phyloP scores from a whole-genome alignment of 2,329 filamentous ascomycete species.

The Cordyceps cicadae region DNA sequence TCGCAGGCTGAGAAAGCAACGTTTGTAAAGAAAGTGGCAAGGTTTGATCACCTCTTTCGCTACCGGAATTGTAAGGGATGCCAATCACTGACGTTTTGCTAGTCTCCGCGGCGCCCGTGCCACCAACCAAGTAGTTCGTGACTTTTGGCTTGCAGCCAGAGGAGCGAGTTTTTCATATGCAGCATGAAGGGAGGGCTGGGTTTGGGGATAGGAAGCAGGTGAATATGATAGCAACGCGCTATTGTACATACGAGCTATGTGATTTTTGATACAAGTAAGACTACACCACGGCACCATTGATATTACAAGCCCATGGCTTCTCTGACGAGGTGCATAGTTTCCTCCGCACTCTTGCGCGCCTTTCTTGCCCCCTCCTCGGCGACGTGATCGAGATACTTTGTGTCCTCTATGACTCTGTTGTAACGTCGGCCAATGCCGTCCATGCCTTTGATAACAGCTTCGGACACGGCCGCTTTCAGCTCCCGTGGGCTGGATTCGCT shows the following conservation, averaged over 20 bases:
- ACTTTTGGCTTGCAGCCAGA: constrained; percentile 65
- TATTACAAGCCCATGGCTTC: constrained; percentile 41
- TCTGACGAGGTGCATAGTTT: constrained; percentile 47
- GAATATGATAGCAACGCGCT: neutral
- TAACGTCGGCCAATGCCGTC: constrained; percentile 49
- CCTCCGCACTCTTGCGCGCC: constrained; percentile 53
- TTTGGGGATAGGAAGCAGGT: neutral
- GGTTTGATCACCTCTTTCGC: constrained; percentile 30
- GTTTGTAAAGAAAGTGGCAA: constrained; percentile 60
- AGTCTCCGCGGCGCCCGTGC: constrained; percentile 55
- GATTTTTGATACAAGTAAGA: neutral
- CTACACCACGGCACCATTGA: neutral
- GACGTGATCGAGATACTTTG: constrained; percentile 49
- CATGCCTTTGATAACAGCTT: constrained; percentile 46
- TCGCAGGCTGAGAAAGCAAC: constrained; percentile 49
- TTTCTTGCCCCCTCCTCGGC: constrained; percentile 49
- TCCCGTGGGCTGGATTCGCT: constrained; percentile 28
- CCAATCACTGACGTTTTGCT: constrained; percentile 1
- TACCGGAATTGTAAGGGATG: neutral
- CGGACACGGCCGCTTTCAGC: constrained; percentile 47
- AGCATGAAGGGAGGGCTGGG: constrained; percentile 29
- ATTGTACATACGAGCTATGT: neutral
- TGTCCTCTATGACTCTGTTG: constrained; percentile 37
- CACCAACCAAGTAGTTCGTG: constrained; percentile 59
- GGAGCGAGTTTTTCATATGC: constrained; percentile 53